These are phyloP conservation scores for Cinchona pubescens DNA, from an alignment of 257 asterid species.

Conservation along the genomic window DNA sequence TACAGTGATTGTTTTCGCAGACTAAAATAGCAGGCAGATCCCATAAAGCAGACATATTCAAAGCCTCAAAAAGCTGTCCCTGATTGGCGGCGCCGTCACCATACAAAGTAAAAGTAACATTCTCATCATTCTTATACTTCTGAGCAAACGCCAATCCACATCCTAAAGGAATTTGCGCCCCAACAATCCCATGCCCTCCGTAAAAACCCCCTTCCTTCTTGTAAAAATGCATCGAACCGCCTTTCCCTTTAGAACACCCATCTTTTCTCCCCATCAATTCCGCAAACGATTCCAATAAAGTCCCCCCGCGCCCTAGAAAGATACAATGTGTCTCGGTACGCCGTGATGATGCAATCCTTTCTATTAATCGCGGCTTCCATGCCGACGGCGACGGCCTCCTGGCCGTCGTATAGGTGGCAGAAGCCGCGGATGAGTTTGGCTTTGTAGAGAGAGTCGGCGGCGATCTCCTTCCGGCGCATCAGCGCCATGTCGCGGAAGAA, in stretches of 20 bases:
- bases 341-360: constrained; percentile 25
- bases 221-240: constrained; percentile 97
- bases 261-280: constrained; percentile 91
- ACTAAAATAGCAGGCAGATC: constrained; percentile 94
- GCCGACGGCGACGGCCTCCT: constrained; percentile 88
- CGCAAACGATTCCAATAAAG: constrained; percentile 57
- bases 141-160: constrained; percentile 92
- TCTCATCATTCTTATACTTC: constrained; percentile 82
- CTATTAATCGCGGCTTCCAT: constrained; percentile 87
- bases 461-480: constrained; percentile 97
- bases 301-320: constrained; percentile 69
- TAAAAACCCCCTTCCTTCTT: constrained; percentile 80
- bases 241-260: constrained; percentile 92
- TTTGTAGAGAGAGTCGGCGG: constrained; percentile 94
- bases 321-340: constrained; percentile 27
- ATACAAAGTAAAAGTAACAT: constrained; percentile 75
- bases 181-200: constrained; percentile 98
- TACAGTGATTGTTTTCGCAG: constrained; percentile 98
- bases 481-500: constrained; percentile 80
- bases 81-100: constrained; percentile 99
- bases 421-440: constrained; percentile 91
- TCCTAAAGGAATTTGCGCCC: constrained; percentile 93
- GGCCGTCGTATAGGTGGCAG: constrained; percentile 95
- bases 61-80: constrained; percentile 95
- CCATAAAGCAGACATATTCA: constrained; percentile 97